Evolutionary conservation across 2,329 filamentous ascomycete species (phyloP), one percentile per base, ranked within the genome.

Genomic region (Neoarthrinium moseri): DNA sequence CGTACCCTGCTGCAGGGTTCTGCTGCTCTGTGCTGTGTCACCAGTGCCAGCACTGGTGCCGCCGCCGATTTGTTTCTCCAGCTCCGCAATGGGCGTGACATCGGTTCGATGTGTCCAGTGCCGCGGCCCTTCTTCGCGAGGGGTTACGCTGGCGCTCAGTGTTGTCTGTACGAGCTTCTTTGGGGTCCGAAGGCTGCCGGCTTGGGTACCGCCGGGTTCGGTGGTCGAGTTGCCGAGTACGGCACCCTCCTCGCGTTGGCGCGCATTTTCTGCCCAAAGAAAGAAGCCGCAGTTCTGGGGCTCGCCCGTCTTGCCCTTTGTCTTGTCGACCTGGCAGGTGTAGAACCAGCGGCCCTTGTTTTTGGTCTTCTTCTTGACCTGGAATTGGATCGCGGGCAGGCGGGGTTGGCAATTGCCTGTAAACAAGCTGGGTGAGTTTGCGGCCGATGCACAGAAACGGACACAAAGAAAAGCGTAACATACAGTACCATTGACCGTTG

Each of bases 291-390:
- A 84, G 21, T 67, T 59, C 3, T 32, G 37, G 15, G 47, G 47
- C 8, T 39, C 27, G 12, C 43, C 47, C 3, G 47, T 27, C 34
- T 66, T 63, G 18, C 68, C 64, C 41, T 54, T 50, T n/a, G 64
- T 55, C 23, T 62, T 60, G n/a, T 65, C 55, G 44, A 69, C 67
- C 54, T 77, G 75, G 51, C 79, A 83, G 3, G 68, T 72, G 48
- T 77, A 80, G 61, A 82, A 78, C 60, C 67, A 69, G 48, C 65
- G 64, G n/a, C 76, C 76, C 39, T 74, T 65, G 51, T 81, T 81
- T 23, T 59, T 56, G 4, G 69, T 67, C 34, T 74, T 67, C 53
- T 75, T 79, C 51, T 70, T 76, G 4, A 75, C 72, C 39, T 71
- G 66, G 51, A 75, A 74, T 32, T 72, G 70, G 4, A 70, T 61